Evolutionary conservation across 306 rosid genomes (phyloP).

Genomic region (Neltuma alba): DNA sequence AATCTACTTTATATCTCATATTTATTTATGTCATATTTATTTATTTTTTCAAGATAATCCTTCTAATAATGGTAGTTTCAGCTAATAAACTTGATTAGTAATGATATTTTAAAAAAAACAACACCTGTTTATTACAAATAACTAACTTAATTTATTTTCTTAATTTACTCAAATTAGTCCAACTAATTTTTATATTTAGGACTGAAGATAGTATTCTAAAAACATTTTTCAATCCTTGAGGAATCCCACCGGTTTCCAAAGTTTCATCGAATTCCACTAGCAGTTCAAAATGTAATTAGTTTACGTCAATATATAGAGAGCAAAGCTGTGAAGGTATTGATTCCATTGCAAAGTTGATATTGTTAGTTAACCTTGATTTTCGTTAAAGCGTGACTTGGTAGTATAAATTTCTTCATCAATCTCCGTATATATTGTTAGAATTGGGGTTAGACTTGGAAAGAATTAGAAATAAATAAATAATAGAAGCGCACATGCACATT

Average conservation of each 20-base stretch:
- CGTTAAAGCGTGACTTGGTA: not conserved
- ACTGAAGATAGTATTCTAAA: not conserved
- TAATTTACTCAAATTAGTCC: too few relatives aligned
- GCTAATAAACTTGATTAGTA: too few relatives aligned
- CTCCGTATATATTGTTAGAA: not conserved
- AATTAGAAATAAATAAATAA: not conserved
- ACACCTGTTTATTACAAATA: too few relatives aligned
- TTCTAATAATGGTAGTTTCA: too few relatives aligned
- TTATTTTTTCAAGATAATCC: too few relatives aligned
- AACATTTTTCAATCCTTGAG: not conserved
- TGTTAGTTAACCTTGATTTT: not conserved
- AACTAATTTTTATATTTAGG: too few relatives aligned
- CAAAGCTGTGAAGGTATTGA: not conserved
- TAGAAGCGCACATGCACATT: not conserved
- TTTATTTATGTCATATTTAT: too few relatives aligned
- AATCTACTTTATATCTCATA: too few relatives aligned
- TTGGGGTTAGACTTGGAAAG: not conserved
- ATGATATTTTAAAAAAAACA: too few relatives aligned
- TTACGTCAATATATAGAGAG: not conserved
- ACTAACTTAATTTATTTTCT: too few relatives aligned
- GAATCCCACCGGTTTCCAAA: not conserved
- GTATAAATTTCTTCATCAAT: not conserved
- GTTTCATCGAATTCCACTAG: not conserved
- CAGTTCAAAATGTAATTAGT: not conserved
- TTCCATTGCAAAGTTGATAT: not conserved